Conservation (phyloP, 495 filamentous ascomycete genomes). For the Penicillium pancosmium region DNA sequence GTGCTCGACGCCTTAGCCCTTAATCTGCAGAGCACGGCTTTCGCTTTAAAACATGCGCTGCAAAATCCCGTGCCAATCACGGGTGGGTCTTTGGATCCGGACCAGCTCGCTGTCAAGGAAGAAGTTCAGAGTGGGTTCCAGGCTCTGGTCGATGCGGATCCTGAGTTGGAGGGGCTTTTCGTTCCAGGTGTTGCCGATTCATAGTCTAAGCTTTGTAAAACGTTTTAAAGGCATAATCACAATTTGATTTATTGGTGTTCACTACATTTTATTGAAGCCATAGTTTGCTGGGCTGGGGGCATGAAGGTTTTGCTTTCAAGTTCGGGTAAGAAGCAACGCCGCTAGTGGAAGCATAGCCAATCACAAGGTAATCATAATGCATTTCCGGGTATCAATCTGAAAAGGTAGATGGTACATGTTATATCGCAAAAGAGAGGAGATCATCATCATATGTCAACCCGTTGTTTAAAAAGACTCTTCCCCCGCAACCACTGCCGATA, state of each 20-base stretch:
- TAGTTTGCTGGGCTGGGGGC: no score
- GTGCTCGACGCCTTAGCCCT: conserved; percentile 38
- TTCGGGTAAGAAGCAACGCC: no score
- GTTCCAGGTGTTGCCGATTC: neutral
- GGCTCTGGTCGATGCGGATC: conserved; percentile 41
- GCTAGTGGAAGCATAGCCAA: no score
- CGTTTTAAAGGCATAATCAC: neutral
- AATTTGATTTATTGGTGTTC: neutral
- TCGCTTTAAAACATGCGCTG: conserved; percentile 40
- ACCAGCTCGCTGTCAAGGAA: conserved; percentile 29
- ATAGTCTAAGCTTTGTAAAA: neutral
- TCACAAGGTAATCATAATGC: neutral
- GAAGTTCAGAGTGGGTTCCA: conserved; percentile 35
- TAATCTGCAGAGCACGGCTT: conserved; percentile 49
- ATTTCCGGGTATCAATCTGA: conserved; percentile 25
- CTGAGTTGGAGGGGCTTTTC: conserved; percentile 34
- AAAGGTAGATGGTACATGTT: conserved; percentile 10
- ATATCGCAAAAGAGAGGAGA: conserved; percentile 6
- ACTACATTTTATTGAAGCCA: no score
- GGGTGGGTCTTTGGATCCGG: conserved; percentile 16
- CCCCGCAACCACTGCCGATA: conserved; percentile 92
- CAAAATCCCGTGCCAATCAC: conserved; percentile 27
- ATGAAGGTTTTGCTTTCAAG: no score
- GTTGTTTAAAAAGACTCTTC: conserved; percentile 93
- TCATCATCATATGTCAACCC: conserved; percentile 58